Percentiles rank a stretch among this genome's conserved stretches.
phyloP scores from a whole-genome alignment of 2,329 filamentous ascomycete genomes.

The Trichoderma gracile region DNA sequence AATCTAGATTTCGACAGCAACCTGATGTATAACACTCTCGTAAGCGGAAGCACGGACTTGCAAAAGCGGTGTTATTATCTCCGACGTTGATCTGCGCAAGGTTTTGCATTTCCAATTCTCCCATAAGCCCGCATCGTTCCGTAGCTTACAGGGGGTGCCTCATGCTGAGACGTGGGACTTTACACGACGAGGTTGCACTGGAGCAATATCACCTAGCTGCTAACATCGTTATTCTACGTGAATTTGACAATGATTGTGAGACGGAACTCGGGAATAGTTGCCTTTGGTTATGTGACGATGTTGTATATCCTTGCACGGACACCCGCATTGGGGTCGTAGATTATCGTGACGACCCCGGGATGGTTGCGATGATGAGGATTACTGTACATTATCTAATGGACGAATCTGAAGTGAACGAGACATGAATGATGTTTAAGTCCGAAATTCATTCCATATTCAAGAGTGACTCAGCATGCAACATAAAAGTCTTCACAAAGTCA shows the following conservation, averaged over 20 bases:
- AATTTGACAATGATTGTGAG: too few relatives aligned
- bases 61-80: neutral
- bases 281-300: too few relatives aligned
- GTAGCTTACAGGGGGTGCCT: too few relatives aligned
- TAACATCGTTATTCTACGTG: too few relatives aligned
- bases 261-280: neutral
- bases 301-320: too few relatives aligned
- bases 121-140: neutral
- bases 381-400: neutral
- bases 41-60: too few relatives aligned
- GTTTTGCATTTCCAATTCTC: conserved; percentile 9
- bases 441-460: neutral
- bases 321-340: too few relatives aligned
- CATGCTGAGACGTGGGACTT: too few relatives aligned
- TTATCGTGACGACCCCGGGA: neutral
- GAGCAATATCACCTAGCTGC: too few relatives aligned
- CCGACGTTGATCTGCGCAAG: neutral
- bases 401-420: neutral
- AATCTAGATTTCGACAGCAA: too few relatives aligned
- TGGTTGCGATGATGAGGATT: neutral
- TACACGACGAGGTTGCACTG: too few relatives aligned
- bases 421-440: neutral
- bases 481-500: neutral
- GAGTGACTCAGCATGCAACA: too few relatives aligned
- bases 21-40: neutral